Evolutionary conservation across 164 flowering plant species (phyloP).

Genomic region (Malania oleifera): DNA sequence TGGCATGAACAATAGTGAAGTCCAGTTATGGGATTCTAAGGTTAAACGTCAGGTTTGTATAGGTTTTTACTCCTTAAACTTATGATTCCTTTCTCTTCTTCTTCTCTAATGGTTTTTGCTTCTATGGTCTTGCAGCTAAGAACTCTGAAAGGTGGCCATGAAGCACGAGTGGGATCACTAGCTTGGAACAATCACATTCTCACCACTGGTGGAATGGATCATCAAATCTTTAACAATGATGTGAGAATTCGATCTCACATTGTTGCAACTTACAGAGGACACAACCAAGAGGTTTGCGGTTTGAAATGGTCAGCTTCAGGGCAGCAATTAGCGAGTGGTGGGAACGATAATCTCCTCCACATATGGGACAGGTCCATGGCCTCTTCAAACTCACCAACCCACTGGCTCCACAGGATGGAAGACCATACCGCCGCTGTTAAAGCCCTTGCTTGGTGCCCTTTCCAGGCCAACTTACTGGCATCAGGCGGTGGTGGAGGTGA

Average conservation of each 20-base stretch:
- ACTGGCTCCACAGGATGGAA: conserved; percentile 59
- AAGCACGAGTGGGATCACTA: conserved; percentile 46
- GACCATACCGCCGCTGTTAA: conserved; percentile 68
- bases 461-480: conserved; percentile 55
- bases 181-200: conserved; percentile 63
- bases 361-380: conserved; percentile 50
- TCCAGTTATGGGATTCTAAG: conserved; percentile 58
- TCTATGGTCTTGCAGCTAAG: conserved; percentile 35
- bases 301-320: conserved; percentile 64
- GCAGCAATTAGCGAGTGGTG: conserved; percentile 66
- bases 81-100: conserved; percentile 1
- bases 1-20: conserved; percentile 50
- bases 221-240: conserved; percentile 51
- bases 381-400: conserved; percentile 35
- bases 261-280: conserved; percentile 51
- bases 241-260: conserved; percentile 50
- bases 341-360: conserved; percentile 60
- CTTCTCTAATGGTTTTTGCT: neutral
- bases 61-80: neutral
- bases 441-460: conserved; percentile 72
- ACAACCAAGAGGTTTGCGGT: conserved; percentile 61
- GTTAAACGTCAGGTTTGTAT: conserved; percentile 30
- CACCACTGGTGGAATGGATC: conserved; percentile 58
- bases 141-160: conserved; percentile 47
- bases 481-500: conserved; percentile 65